These are phyloP conservation scores for Physcomitrellopsis africana DNA, from an alignment of 225 moss, liverwort and hornwort species.

Conservation along the genomic window DNA sequence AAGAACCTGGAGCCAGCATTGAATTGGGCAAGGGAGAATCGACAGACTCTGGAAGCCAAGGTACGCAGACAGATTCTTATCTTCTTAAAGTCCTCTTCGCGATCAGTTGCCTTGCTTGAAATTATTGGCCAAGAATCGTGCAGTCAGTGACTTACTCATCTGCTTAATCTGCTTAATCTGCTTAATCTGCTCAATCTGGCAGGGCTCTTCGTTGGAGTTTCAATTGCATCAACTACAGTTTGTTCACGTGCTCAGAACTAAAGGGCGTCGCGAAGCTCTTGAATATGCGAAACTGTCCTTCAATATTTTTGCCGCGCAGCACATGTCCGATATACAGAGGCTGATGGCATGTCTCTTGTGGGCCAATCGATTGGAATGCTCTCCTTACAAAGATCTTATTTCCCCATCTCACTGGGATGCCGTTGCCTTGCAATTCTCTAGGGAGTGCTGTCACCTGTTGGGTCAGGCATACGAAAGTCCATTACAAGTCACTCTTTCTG, in stretches of 20 bases:
- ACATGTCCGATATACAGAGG: constrained; percentile 70
- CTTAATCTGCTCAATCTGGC: constrained; percentile 25
- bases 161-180: no score
- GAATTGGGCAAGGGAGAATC: constrained; percentile 79
- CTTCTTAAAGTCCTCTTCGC: no score
- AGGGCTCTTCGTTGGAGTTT: constrained; percentile 90
- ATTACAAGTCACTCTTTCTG: constrained; percentile 59
- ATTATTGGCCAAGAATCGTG: neutral
- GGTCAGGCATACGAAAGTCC: constrained; percentile 77
- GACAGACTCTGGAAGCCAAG: constrained; percentile 78
- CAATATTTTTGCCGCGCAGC: constrained; percentile 47
- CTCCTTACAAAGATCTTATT: constrained; percentile 66
- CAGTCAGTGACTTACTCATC: neutral
- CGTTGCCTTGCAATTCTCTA: constrained; percentile 68
- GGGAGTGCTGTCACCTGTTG: constrained; percentile 68
- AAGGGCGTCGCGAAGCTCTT: constrained; percentile 57
- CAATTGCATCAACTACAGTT: constrained; percentile 75
- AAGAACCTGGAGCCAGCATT: constrained; percentile 87
- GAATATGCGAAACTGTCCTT: constrained; percentile 66
- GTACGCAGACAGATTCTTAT: constrained; percentile 17
- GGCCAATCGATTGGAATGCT: constrained; percentile 60
- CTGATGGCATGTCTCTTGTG: constrained; percentile 77
- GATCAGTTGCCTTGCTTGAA: no score
- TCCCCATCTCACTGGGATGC: constrained; percentile 73
- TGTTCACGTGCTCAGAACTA: constrained; percentile 56